A percentile compares a stretch with the other conserved stretches of the same genome.
These are phyloP conservation scores for Mycena haematopus DNA, from an alignment of 768 basidiomycete species.

Conservation along the genomic window DNA sequence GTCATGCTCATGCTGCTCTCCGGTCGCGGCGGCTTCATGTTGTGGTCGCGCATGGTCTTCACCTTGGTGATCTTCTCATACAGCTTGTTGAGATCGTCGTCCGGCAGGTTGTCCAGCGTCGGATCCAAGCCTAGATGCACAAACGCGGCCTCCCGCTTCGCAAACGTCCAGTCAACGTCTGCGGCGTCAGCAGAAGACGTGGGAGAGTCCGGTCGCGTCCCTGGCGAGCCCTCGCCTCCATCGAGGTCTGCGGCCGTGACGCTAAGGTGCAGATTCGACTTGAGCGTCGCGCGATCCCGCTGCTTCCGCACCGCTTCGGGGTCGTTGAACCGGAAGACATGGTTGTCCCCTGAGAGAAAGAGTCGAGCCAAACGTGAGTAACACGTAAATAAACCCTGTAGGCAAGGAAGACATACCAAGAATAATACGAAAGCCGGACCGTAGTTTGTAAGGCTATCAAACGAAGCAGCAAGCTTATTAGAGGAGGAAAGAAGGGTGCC, in stretches of 20 bases:
- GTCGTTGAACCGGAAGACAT: slow-evolving; percentile 97
- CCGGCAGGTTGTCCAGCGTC: slow-evolving; percentile 88
- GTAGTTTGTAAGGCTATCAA: slow-evolving; percentile 76
- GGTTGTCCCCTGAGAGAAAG: slow-evolving; percentile 76
- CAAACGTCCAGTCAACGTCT: slow-evolving; percentile 97
- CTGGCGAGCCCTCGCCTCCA: slow-evolving; percentile 49
- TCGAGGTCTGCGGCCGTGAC: slow-evolving; percentile 73
- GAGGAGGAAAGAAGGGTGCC: slow-evolving; percentile 22
- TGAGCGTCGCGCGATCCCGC: slow-evolving; percentile 79
- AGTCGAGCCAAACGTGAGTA: slow-evolving; percentile 23
- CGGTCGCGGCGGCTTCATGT: slow-evolving; percentile 74
- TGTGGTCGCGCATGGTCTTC: slow-evolving; percentile 85
- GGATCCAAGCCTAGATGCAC: slow-evolving; percentile 88
- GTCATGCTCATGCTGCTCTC: slow-evolving; percentile 67
- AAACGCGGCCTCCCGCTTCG: slow-evolving; percentile 91
- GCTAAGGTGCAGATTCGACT: slow-evolving; percentile 71
- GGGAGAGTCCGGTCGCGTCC: slow-evolving; percentile 82
- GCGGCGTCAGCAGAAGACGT: slow-evolving; percentile 70
- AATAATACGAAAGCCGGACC: slow-evolving; percentile 96
- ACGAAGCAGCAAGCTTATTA: slow-evolving; percentile 30
- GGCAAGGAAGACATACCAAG: slow-evolving; percentile 62
- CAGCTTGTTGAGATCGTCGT: slow-evolving; percentile 92
- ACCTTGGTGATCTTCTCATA: slow-evolving; percentile 95
- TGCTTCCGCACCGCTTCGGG: slow-evolving; percentile 94
- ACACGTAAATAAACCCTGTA: slow-evolving; percentile 18